These are phyloP conservation scores for Vachellia collinsii DNA, from an alignment of 306 rosid genomes.

Conservation along the genomic window DNA sequence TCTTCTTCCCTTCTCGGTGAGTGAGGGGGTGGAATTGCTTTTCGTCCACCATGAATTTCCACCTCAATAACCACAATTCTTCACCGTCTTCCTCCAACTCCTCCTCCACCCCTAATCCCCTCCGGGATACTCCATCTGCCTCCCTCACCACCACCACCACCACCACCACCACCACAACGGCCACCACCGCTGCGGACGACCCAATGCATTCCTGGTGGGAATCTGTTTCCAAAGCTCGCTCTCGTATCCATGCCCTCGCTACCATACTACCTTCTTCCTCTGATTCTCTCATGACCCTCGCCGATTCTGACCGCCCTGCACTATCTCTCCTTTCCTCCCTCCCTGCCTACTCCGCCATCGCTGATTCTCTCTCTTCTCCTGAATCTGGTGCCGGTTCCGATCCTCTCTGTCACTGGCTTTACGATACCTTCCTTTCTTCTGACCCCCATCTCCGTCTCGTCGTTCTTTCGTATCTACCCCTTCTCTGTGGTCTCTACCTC, in stretches of 20 bases:
- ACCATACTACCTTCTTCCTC: conserved; percentile 54
- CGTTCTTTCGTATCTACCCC: conserved; percentile 87
- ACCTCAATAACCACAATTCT: conserved; percentile 32
- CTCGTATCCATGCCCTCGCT: conserved; percentile 84
- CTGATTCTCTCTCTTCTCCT: conserved; percentile 53
- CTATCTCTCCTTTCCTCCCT: conserved; percentile 89
- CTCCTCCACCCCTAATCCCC: conserved; percentile 16
- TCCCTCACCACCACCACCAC: conserved; percentile 20
- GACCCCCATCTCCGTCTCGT: conserved; percentile 91
- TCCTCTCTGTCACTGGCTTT: conserved; percentile 97
- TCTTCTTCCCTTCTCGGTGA: not conserved
- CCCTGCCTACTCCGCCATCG: conserved; percentile 61
- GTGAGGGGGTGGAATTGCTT: conserved; percentile 3
- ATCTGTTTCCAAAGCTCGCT: conserved; percentile 87
- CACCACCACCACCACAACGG: not conserved
- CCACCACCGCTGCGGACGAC: conserved; percentile 42
- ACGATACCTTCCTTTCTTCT: conserved; percentile 85
- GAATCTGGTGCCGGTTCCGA: conserved; percentile 78
- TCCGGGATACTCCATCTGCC: conserved; percentile 20
- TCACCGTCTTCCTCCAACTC: conserved; percentile 28
- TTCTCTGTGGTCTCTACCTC: conserved; percentile 80
- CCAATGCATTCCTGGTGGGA: conserved; percentile 95
- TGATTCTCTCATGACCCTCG: conserved; percentile 63
- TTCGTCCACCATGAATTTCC: conserved; percentile 51
- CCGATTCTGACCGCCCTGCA: conserved; percentile 97